Evolutionary conservation across 2,329 filamentous ascomycete species (phyloP), one percentile per base, ranked within the genome.

Genomic region (Sclerotinia nivalis): DNA sequence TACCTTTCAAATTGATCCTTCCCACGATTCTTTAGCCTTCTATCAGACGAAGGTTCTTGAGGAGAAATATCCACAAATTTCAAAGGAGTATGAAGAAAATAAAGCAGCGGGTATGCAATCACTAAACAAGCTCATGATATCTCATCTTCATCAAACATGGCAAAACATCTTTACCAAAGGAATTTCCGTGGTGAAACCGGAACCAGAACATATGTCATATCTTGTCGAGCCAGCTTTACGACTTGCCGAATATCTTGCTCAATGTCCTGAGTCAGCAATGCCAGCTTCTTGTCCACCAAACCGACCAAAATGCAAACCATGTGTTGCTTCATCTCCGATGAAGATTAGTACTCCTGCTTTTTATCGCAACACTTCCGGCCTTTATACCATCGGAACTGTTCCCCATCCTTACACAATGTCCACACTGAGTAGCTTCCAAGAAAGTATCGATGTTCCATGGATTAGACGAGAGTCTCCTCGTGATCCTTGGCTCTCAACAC

Each of bases 341-440:
- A 87, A 86, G 66, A 86, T 97, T 74, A 83, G 84, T n/a, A 90
- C 89, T 0, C 87, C 89, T 3, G 81, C 86, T 4, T 82, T 85
- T 25, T 96, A 93, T 80, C 86, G 86, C 69, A 97, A 97, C 79
- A 86, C 85, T 6, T 89, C 89, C 20, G 84, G 84, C 1, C 78
- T 91, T 22, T 98, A 93, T 82, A 93, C 91, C 3, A 92, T 99
- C 73, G 93, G 91, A 71, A 92, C 89, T 0, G 90, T 98, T 18
- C 95, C 95, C 0, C 96, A 99, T 78, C 96, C 96, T 0, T 97
- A 93, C 83, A 97, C 94, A 1, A 84, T 93, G 55, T 86, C 89
- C 68, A 87, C 88, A 18, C 83, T 98, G 25, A 85, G 88, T 70
- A 85, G 88, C 73, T 85, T 88, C 70, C 84, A 87, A 54, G 84